Conservation (phyloP, 2,329 filamentous ascomycete genomes). For the Paraphoma sp. region DNA sequence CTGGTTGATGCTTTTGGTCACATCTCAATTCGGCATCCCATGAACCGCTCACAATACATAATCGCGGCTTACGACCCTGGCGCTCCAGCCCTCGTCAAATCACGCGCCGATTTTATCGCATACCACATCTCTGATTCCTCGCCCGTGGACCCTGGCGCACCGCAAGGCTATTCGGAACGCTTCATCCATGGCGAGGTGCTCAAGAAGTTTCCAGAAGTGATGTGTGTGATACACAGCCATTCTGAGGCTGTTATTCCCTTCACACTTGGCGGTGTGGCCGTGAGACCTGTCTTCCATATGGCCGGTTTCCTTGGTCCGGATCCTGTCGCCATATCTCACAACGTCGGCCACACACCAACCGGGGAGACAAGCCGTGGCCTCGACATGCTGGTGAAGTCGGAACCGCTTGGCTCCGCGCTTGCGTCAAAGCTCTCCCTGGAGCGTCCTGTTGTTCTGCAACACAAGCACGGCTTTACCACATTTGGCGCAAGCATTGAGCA, state of each 20-base stretch:
- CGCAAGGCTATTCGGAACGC: constrained; percentile 50
- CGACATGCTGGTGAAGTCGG: constrained; percentile 38
- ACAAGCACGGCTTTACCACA: constrained; percentile 54
- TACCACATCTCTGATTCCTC: constrained; percentile 53
- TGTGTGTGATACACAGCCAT: constrained; percentile 52
- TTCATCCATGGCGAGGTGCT: constrained; percentile 53
- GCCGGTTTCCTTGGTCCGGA: constrained; percentile 46
- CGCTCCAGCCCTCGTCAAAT: constrained; percentile 57
- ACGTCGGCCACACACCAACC: constrained; percentile 18
- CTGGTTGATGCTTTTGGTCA: constrained; percentile 63
- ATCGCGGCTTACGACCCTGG: constrained; percentile 53
- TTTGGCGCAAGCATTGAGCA: constrained; percentile 48
- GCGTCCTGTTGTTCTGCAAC: constrained; percentile 45
- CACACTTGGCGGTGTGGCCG: constrained; percentile 38
- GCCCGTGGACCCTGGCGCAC: constrained; percentile 49
- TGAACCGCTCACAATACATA: constrained; percentile 54
- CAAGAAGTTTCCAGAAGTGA: constrained; percentile 46
- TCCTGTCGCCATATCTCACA: constrained; percentile 18
- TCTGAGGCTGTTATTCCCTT: constrained; percentile 50
- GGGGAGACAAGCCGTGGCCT: constrained; percentile 28
- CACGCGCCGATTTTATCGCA: constrained; percentile 53
- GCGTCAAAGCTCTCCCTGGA: constrained; percentile 20
- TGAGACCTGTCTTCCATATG: constrained; percentile 49
- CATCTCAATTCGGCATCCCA: constrained; percentile 58
- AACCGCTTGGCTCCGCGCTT: constrained; percentile 27